A percentile compares a stretch with the other conserved stretches of the same genome.
Conservation (phyloP, 176 grass and related monocot species). For the Eleusine indica region DNA sequence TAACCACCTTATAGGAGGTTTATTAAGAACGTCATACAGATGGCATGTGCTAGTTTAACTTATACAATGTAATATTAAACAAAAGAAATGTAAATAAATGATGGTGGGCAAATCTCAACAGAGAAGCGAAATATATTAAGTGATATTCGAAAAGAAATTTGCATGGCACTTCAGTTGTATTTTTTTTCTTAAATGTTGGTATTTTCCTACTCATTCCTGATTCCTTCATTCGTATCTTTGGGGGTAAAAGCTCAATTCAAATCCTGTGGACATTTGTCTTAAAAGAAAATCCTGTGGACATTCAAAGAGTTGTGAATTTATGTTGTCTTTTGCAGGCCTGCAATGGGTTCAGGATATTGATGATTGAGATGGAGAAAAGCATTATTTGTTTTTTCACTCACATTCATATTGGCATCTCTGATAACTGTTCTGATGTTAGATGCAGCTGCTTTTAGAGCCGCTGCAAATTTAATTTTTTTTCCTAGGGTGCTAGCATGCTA, state of each 20-base stretch:
- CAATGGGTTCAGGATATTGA: conserved; percentile 61
- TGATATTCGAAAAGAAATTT: not conserved
- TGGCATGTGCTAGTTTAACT: not conserved
- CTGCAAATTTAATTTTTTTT: conserved; percentile 57
- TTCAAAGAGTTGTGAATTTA: not conserved
- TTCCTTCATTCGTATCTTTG: not conserved
- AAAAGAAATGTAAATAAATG: not conserved
- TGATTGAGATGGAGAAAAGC: conserved; percentile 52
- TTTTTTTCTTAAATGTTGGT: not conserved
- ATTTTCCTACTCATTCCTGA: not conserved
- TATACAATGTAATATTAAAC: not conserved
- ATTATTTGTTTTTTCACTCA: not conserved
- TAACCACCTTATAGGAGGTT: not conserved
- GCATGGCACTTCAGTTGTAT: not conserved
- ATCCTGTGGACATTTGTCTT: not conserved
- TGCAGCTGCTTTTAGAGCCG: conserved; percentile 25
- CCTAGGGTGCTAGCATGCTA: conserved; percentile 29
- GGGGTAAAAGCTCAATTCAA: not conserved
- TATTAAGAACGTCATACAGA: not conserved
- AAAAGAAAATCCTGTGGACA: not conserved
- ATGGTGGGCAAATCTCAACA: not conserved
- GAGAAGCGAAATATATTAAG: too few species aligned
- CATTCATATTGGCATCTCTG: conserved; percentile 40
- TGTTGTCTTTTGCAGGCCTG: conserved; percentile 51
- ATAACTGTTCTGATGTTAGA: conserved; percentile 34